Evolutionary conservation across 75 land plant genomes (phyloP).

Genomic region (Sequoiadendron giganteum): DNA sequence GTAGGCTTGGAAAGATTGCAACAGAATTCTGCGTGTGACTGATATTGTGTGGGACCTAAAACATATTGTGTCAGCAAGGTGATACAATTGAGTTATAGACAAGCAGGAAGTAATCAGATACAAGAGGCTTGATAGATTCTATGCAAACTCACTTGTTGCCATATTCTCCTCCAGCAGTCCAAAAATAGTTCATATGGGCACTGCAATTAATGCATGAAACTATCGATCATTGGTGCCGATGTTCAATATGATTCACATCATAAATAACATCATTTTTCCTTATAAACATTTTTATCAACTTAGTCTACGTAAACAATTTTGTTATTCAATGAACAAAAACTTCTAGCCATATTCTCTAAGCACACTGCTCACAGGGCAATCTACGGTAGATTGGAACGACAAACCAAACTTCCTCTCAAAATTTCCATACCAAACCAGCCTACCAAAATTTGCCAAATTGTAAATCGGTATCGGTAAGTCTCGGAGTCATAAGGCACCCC

Average conservation of each 20-base stretch:
- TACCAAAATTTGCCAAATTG: neutral
- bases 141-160: neutral
- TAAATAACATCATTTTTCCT: neutral
- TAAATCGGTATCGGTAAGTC: neutral
- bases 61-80: neutral
- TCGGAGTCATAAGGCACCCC: too few relatives aligned
- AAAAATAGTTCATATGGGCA: neutral
- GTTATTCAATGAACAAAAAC: neutral
- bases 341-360: neutral
- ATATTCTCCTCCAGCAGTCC: neutral
- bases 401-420: neutral
- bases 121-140: neutral
- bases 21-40: neutral
- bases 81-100: neutral
- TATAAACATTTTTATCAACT: neutral
- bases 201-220: neutral
- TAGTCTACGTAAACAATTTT: neutral
- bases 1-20: neutral
- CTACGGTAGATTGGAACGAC: neutral
- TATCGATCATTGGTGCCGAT: neutral
- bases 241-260: too few relatives aligned
- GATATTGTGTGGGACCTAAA: neutral
- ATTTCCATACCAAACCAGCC: neutral
- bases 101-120: neutral
- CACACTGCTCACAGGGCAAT: neutral